These are phyloP conservation scores for Aspergillus ostianus DNA, from an alignment of 495 filamentous ascomycete genomes.

Conservation along the genomic window DNA sequence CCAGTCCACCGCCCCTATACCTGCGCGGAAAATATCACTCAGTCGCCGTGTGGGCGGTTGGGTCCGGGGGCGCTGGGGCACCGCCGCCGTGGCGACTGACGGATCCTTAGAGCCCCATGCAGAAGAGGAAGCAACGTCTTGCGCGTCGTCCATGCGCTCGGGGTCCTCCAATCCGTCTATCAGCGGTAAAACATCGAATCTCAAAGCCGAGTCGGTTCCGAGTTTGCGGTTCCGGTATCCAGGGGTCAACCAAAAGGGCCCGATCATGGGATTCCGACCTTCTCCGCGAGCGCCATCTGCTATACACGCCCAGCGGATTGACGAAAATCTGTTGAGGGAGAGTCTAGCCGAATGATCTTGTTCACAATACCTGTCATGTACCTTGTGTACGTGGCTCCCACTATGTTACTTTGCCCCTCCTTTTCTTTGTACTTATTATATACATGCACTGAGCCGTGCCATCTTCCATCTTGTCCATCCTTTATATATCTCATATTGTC, in stretches of 20 bases:
- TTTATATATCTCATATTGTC: background rate
- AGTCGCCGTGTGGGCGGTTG: constrained; percentile 53
- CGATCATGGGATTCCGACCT: constrained; percentile 41
- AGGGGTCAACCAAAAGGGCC: constrained; percentile 50
- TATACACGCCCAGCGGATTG: constrained; percentile 35
- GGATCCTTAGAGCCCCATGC: constrained; percentile 17
- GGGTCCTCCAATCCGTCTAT: constrained; percentile 12
- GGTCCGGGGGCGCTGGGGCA: constrained; percentile 56
- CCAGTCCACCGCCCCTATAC: constrained; percentile 20
- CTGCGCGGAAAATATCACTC: constrained; percentile 32
- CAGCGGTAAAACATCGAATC: background rate
- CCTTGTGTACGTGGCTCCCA: constrained; percentile 3
- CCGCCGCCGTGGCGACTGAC: constrained; percentile 33
- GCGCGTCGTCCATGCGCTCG: constrained; percentile 11
- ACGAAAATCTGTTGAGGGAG: constrained; percentile 42
- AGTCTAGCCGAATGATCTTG: constrained; percentile 35
- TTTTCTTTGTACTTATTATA: background rate
- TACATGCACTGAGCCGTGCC: background rate
- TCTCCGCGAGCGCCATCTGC: constrained; percentile 30
- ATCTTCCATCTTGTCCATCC: background rate
- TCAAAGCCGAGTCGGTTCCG: constrained; percentile 11
- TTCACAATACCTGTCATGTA: constrained; percentile 9
- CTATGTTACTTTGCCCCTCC: background rate
- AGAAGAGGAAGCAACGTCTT: constrained; percentile 22
- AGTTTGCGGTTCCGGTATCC: constrained; percentile 36